A percentile compares a stretch with the other conserved stretches of the same genome.
phyloP scores from a whole-genome alignment of 2,329 filamentous ascomycete species.

The Colletotrichum sp. region DNA sequence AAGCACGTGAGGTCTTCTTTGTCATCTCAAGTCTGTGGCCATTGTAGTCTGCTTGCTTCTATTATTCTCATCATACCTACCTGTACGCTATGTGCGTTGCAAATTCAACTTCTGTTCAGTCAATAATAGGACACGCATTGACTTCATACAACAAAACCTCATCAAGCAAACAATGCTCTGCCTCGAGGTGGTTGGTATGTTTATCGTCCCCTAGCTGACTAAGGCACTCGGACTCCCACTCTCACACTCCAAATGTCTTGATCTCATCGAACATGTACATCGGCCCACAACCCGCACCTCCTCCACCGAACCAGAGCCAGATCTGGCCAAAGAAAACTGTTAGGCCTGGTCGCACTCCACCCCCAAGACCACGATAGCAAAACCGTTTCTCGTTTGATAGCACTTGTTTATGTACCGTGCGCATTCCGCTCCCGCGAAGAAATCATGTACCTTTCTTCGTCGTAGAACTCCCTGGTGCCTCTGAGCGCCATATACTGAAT shows the following conservation, averaged over 20 bases:
- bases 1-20: neutral
- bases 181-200: neutral
- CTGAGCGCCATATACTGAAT: neutral
- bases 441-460: conserved; percentile 9
- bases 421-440: neutral
- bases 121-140: neutral
- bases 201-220: neutral
- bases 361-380: neutral
- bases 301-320: neutral
- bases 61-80: neutral
- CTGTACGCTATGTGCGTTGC: neutral
- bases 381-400: neutral
- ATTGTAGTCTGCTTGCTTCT: neutral
- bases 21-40: neutral
- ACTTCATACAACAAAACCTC: neutral
- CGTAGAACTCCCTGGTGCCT: neutral
- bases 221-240: neutral
- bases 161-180: neutral
- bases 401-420: conserved; percentile 6
- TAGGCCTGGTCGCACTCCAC: neutral
- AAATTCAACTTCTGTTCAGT: neutral
- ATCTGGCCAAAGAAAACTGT: neutral
- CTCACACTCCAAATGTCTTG: conserved; percentile 1
- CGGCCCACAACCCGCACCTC: conserved; percentile 12
- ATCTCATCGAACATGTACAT: conserved; percentile 12